Conservation (phyloP, 2,329 filamentous ascomycete genomes). For the Hypoxylon sp. region DNA sequence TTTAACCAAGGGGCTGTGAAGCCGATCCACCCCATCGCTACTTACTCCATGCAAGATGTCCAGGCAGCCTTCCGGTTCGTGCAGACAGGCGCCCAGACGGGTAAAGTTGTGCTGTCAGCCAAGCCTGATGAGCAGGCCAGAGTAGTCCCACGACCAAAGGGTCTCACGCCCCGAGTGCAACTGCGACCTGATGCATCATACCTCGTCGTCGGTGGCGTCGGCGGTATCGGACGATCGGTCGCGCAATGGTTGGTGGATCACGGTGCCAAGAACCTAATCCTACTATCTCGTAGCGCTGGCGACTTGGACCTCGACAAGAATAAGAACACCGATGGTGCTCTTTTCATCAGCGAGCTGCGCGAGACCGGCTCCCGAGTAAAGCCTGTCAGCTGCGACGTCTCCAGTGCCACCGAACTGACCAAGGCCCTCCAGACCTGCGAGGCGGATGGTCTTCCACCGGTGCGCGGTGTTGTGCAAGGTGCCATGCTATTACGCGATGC, state of each 20-base stretch:
- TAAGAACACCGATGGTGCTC: too few relatives aligned
- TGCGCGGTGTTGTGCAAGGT: neutral
- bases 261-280: conserved; percentile 44
- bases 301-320: neutral
- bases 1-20: conserved; percentile 8
- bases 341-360: conserved; percentile 7
- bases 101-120: conserved; percentile 48
- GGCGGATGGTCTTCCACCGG: neutral
- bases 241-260: conserved; percentile 38
- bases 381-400: neutral
- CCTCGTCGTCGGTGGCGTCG: conserved; percentile 46
- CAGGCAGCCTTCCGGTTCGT: conserved; percentile 50
- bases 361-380: conserved; percentile 8
- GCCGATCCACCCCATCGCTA: conserved; percentile 40
- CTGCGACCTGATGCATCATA: conserved; percentile 39
- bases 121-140: neutral
- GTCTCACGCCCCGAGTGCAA: neutral
- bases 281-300: conserved; percentile 41
- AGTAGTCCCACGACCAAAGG: neutral
- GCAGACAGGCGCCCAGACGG: conserved; percentile 51
- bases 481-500: neutral
- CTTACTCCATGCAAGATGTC: conserved; percentile 38
- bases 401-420: neutral
- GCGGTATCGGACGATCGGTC: conserved; percentile 43
- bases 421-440: neutral